A percentile compares a stretch with the other conserved stretches of the same genome.
Conservation (phyloP, 495 filamentous ascomycete genomes). For the Astrothelium subdiscretum region DNA sequence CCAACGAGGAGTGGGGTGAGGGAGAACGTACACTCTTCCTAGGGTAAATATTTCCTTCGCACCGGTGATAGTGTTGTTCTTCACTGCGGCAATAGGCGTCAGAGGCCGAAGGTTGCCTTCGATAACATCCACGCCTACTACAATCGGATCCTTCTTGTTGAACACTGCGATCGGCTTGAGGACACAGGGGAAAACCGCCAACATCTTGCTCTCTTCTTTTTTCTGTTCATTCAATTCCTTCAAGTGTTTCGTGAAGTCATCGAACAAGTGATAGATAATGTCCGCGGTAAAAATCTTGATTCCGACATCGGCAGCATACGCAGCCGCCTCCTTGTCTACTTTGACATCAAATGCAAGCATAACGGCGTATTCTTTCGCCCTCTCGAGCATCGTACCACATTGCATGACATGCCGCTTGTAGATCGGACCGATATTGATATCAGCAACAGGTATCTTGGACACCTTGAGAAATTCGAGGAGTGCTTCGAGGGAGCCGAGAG, state of each 20-base stretch:
- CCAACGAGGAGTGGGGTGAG: background rate
- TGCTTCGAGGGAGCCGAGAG: slow-evolving; percentile 92
- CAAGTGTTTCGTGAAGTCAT: slow-evolving; percentile 92
- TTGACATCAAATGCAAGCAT: slow-evolving; percentile 99
- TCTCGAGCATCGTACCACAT: slow-evolving; percentile 92
- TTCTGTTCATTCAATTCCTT: slow-evolving; percentile 70
- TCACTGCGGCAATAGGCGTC: slow-evolving; percentile 80
- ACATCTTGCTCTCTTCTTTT: slow-evolving; percentile 90
- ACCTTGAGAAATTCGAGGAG: slow-evolving; percentile 88
- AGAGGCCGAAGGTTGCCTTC: slow-evolving; percentile 77
- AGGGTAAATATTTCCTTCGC: slow-evolving; percentile 71
- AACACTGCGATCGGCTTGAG: slow-evolving; percentile 84
- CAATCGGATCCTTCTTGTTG: slow-evolving; percentile 95
- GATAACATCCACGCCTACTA: slow-evolving; percentile 87
- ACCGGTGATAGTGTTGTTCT: slow-evolving; percentile 63
- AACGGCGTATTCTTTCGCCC: slow-evolving; percentile 86
- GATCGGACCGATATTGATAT: slow-evolving; percentile 95
- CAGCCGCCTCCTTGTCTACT: slow-evolving; percentile 89
- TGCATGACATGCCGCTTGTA: slow-evolving; percentile 98
- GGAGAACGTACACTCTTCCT: slow-evolving; percentile 80
- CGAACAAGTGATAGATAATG: slow-evolving; percentile 98
- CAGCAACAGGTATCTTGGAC: slow-evolving; percentile 93
- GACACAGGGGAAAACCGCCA: slow-evolving; percentile 95
- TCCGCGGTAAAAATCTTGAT: slow-evolving; percentile 98
- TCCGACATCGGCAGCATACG: slow-evolving; percentile 85